These are phyloP conservation scores for Catharanthus roseus DNA, from an alignment of 257 asterid genomes.

Conservation along the genomic window DNA sequence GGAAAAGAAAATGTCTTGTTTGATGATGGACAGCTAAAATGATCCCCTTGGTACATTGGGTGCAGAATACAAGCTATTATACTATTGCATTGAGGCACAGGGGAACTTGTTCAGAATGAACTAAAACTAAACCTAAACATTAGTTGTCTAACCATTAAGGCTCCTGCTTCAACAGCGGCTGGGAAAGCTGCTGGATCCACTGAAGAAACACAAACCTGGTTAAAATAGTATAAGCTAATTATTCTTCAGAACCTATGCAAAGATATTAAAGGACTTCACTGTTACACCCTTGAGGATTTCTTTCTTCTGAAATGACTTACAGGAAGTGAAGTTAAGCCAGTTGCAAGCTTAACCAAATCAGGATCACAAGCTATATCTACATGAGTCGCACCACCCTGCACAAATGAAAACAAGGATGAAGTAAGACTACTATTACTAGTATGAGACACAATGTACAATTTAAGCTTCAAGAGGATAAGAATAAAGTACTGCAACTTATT, in stretches of 20 bases:
- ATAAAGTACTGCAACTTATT: too few species aligned
- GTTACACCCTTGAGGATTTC: too few species aligned
- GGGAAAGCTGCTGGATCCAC: constrained; percentile 79
- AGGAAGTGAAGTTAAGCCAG: constrained; percentile 67
- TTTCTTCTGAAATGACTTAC: constrained; percentile 30
- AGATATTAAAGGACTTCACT: too few species aligned
- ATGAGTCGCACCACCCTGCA: constrained; percentile 93
- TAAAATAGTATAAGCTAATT: background rate
- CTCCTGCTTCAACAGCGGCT: constrained; percentile 92
- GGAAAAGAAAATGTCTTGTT: constrained; percentile 14
- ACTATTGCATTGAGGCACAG: background rate
- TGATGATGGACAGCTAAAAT: background rate
- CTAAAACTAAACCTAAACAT: background rate
- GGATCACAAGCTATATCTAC: constrained; percentile 89
- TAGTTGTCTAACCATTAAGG: constrained; percentile 53
- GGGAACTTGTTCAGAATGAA: background rate
- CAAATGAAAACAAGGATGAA: background rate
- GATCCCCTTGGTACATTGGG: background rate
- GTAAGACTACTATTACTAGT: background rate
- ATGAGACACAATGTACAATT: background rate
- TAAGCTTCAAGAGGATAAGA: too few species aligned
- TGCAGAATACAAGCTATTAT: too few species aligned
- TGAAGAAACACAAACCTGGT: constrained; percentile 83
- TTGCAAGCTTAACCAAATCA: constrained; percentile 77
- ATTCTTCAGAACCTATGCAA: background rate